Evolutionary conservation across 768 basidiomycete species (phyloP).

Genomic region (Lentinula detonsa): DNA sequence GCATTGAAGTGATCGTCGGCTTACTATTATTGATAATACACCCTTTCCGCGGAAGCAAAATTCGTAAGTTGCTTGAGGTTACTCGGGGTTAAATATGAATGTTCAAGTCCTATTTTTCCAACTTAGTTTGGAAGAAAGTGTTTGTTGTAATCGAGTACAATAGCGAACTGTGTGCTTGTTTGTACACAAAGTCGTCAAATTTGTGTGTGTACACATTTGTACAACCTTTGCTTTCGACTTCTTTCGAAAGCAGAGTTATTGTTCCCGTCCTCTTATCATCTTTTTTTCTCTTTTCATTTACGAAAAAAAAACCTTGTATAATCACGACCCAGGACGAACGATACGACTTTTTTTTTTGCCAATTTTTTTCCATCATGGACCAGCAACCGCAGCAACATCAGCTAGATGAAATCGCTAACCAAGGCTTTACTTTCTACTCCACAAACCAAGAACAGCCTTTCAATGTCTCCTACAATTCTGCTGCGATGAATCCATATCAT

Average conservation of each 20-base stretch:
- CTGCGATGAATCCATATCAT: slow-evolving; percentile 51
- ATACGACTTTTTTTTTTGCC: slow-evolving; percentile 10
- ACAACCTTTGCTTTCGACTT: background rate
- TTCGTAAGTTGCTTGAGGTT: background rate
- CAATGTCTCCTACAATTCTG: slow-evolving; percentile 46
- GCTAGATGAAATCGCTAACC: slow-evolving; percentile 41
- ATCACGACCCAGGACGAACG: slow-evolving; percentile 19
- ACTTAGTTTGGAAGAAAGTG: background rate
- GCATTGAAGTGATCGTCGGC: background rate
- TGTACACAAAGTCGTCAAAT: background rate
- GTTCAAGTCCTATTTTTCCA: too few relatives aligned
- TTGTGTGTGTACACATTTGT: background rate
- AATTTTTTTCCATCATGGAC: slow-evolving; percentile 25
- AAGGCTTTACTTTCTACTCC: slow-evolving; percentile 46
- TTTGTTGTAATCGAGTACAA: background rate
- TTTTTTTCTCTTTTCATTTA: slow-evolving; percentile 27
- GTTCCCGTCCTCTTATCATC: slow-evolving; percentile 20
- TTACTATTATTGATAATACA: background rate
- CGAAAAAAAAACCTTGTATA: slow-evolving; percentile 22
- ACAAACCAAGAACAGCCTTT: slow-evolving; percentile 52
- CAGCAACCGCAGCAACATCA: slow-evolving; percentile 36
- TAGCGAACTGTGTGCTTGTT: background rate
- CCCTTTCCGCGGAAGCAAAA: background rate
- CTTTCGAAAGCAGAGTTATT: slow-evolving; percentile 9
- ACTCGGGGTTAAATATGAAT: too few relatives aligned